Conservation (phyloP, 371 early-diverging fungal species). For the Mortierella sp. region DNA sequence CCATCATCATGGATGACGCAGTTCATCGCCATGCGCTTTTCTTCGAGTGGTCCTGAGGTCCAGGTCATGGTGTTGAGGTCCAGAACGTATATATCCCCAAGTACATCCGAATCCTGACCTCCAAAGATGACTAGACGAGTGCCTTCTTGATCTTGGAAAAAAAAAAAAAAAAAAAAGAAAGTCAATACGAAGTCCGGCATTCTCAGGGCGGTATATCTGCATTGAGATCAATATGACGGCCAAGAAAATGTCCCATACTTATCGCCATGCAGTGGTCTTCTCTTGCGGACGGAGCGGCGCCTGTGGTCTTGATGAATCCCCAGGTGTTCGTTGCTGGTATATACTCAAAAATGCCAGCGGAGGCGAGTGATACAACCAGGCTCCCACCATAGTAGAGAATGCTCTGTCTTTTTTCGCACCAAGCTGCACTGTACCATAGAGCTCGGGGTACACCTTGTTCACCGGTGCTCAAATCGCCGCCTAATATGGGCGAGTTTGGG, state of each 20-base stretch:
- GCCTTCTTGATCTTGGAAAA: constrained; percentile 17
- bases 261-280: constrained; percentile 37
- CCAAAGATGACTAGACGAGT: constrained; percentile 22
- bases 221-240: not conserved
- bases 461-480: constrained; percentile 7
- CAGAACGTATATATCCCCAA: constrained; percentile 29
- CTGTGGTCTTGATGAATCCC: constrained; percentile 16
- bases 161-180: not conserved
- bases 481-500: not conserved
- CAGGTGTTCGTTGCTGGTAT: constrained; percentile 20
- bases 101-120: constrained; percentile 6
- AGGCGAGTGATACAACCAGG: constrained; percentile 9
- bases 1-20: constrained; percentile 37
- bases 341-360: constrained; percentile 21
- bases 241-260: constrained; percentile 6
- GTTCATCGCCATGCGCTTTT: constrained; percentile 18
- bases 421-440: constrained; percentile 28
- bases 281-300: constrained; percentile 12
- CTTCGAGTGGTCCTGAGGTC: constrained; percentile 8
- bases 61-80: constrained; percentile 21
- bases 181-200: not conserved
- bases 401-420: constrained; percentile 18
- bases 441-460: constrained; percentile 2
- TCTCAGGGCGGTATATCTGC: too few relatives aligned
- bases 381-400: constrained; percentile 40